Conservation (phyloP, 148 eudicot species). For the Pouteria glomerata region DNA sequence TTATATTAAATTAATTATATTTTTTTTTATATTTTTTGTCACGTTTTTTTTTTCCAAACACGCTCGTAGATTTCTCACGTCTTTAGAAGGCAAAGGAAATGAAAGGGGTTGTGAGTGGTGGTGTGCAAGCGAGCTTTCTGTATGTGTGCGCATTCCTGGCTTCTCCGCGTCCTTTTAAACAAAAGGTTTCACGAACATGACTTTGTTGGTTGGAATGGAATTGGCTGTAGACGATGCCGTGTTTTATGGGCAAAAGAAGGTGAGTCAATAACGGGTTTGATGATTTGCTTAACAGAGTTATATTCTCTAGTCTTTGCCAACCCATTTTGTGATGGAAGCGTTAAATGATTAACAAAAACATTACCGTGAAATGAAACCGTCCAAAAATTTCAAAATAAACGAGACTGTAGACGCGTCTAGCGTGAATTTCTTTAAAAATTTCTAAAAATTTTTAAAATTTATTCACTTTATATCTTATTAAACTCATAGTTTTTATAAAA, state of each 20-base stretch:
- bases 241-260: background rate
- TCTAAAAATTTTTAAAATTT: no score
- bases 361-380: background rate
- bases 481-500: no score
- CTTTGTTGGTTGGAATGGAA: background rate
- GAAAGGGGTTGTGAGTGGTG: background rate
- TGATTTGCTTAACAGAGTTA: no score
- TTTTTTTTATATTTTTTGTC: no score
- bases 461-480: no score
- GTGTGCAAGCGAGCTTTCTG: no score
- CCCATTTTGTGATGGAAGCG: background rate
- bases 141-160: background rate
- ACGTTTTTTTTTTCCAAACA: no score
- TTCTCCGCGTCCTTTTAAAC: background rate
- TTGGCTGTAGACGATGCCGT: background rate
- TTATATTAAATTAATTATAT: no score
- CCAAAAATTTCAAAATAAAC: background rate
- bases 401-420: no score
- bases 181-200: background rate
- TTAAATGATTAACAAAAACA: background rate
- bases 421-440: no score
- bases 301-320: conserved; percentile 1
- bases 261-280: no score
- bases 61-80: no score
- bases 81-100: background rate